Base-by-base conservation (phyloP, 2,329 filamentous ascomycete species). In the Zasmidium citrigriseum region DNA sequence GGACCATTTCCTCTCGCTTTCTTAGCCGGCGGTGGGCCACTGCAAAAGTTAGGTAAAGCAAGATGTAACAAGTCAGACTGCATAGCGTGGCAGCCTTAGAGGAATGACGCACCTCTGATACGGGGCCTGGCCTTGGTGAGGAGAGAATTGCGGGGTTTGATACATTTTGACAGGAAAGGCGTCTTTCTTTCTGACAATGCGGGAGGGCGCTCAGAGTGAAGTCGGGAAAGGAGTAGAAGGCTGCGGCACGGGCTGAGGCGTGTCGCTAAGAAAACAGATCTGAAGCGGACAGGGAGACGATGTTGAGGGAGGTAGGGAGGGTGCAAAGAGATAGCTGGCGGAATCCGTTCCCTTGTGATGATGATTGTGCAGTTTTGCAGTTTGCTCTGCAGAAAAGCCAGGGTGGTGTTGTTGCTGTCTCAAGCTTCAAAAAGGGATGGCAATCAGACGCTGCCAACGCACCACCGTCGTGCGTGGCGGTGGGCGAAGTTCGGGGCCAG, bases 1-100 rank as follows among this genome's bases (percentile, higher is more conserved):
- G 78, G 77, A 29, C 59, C 59, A 59, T 79, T 78, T 20, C 77
- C 73, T 61, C 79, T 80, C 56, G 67, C 52, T 54, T 75, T 77
- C 67, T 81, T 82, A 2, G 68, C 61, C 16, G 74, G 70, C 16
- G 72, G 70, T 16, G 66, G 66, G 16, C 69, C 68, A 53, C 38
- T 50, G 20, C 18, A 23, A 14, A 4, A 16, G 21, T 52, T 22
- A 52, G 50, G 14, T 11, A 25, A 18, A 16, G 14, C 18, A n/a
- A 7, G 7, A 7, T 34, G 27, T 34, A 7, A 14, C 34, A n/a
- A 41, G 16, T 10, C 12, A 41, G 46, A 3, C 25, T 25, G 46
- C 46, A 4, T 52, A n/a, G n/a, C 18, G 21, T 47, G 49, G 22
- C 20, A 14, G 24, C n/a, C 10, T 18, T 12, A 25, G 29, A 47